phyloP scores from a whole-genome alignment of 768 basidiomycete genomes.

The Pulveroboletus ravenelii region DNA sequence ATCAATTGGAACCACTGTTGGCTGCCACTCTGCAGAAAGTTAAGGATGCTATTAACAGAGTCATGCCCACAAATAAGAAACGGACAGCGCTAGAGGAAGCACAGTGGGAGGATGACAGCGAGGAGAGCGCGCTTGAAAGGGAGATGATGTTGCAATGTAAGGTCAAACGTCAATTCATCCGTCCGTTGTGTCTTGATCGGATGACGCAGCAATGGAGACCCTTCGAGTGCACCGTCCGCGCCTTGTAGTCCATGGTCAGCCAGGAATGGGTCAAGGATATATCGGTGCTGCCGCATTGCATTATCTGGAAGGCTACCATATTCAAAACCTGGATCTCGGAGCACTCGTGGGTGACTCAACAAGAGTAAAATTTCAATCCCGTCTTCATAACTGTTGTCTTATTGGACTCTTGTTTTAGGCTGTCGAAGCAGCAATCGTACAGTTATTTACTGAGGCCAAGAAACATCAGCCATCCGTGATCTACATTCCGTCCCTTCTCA shows the following conservation, averaged over 20 bases:
- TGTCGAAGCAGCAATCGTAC: constrained; percentile 87
- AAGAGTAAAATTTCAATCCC: constrained; percentile 48
- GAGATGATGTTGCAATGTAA: constrained; percentile 85
- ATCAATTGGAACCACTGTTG: constrained; percentile 79
- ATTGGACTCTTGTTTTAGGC: constrained; percentile 45
- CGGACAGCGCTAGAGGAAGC: constrained; percentile 90
- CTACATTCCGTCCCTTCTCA: constrained; percentile 84
- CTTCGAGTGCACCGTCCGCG: constrained; percentile 88
- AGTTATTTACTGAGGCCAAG: constrained; percentile 94
- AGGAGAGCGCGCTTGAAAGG: constrained; percentile 81
- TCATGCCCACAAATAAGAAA: constrained; percentile 78
- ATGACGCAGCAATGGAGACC: constrained; percentile 76
- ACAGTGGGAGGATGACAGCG: constrained; percentile 79
- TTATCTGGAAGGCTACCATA: constrained; percentile 92
- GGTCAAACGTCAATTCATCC: constrained; percentile 20
- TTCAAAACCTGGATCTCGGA: constrained; percentile 91
- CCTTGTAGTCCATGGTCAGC: constrained; percentile 71
- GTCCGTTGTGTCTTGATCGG: not conserved
- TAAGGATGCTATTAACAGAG: constrained; percentile 64
- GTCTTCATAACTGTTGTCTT: not conserved
- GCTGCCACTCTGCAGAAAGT: constrained; percentile 62
- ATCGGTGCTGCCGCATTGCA: constrained; percentile 89
- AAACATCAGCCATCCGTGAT: constrained; percentile 94
- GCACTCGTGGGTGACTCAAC: constrained; percentile 85
- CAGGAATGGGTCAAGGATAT: constrained; percentile 89